Evolutionary conservation across 2,329 filamentous ascomycete species (phyloP).

Genomic region (Aspergillus nomiae): DNA sequence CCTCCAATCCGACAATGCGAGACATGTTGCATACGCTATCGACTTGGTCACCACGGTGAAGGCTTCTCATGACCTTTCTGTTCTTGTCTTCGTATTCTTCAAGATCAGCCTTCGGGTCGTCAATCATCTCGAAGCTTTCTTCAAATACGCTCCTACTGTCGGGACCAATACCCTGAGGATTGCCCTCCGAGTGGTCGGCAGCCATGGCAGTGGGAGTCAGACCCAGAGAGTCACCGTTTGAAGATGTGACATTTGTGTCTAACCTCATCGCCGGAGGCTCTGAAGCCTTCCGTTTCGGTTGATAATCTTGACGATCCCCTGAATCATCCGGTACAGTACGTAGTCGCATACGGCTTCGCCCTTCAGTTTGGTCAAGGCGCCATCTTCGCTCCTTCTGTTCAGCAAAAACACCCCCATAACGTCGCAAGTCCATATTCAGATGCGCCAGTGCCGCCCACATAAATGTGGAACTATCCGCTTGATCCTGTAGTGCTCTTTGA

Average conservation of each 20-base stretch:
- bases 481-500: slow-evolving; percentile 84
- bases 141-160: slow-evolving; percentile 58
- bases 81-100: slow-evolving; percentile 97
- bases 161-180: slow-evolving; percentile 32
- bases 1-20: slow-evolving; percentile 88
- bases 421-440: slow-evolving; percentile 74
- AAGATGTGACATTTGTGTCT: slow-evolving; percentile 46
- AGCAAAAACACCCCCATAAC: slow-evolving; percentile 80
- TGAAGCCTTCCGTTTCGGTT: slow-evolving; percentile 77
- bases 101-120: slow-evolving; percentile 83
- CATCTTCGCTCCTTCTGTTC: slow-evolving; percentile 69
- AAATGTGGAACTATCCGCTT: slow-evolving; percentile 84
- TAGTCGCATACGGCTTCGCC: slow-evolving; percentile 90
- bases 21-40: slow-evolving; percentile 95
- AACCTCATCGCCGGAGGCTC: slow-evolving; percentile 51
- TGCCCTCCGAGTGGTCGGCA: slow-evolving; percentile 35
- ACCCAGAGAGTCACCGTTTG: slow-evolving; percentile 45
- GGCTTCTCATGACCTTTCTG: slow-evolving; percentile 90
- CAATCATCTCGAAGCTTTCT: slow-evolving; percentile 94
- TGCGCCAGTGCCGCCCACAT: slow-evolving; percentile 74
- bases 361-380: slow-evolving; percentile 94
- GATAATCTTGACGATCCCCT: slow-evolving; percentile 70
- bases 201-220: slow-evolving; percentile 37
- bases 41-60: slow-evolving; percentile 87
- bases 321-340: slow-evolving; percentile 79